A percentile compares a stretch with the other conserved stretches of the same genome.
These are phyloP conservation scores for Calonectria leucothoes DNA, from an alignment of 2,329 filamentous ascomycete species.

Conservation along the genomic window DNA sequence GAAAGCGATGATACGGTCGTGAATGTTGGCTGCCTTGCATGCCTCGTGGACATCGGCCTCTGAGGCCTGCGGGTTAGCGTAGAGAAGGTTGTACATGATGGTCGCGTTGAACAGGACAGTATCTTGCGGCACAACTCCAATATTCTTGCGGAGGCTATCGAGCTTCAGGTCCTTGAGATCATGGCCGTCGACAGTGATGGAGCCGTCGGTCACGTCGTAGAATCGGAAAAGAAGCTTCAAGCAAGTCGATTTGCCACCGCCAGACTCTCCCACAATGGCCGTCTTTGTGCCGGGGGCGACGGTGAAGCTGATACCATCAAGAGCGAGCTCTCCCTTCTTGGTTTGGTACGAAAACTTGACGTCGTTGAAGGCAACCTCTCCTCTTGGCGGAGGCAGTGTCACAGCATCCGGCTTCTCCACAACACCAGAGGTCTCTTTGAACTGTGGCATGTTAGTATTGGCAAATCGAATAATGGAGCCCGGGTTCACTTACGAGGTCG, in stretches of 20 bases:
- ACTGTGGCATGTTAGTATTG: conserved; percentile 42
- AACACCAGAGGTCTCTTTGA: conserved; percentile 57
- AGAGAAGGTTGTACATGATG: conserved; percentile 66
- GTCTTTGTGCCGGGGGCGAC: conserved; percentile 58
- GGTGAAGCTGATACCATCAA: conserved; percentile 55
- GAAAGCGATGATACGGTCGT: conserved; percentile 65
- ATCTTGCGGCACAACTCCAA: conserved; percentile 59
- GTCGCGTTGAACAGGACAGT: conserved; percentile 64
- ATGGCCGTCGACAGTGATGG: conserved; percentile 58
- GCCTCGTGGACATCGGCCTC: conserved; percentile 63
- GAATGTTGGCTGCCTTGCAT: conserved; percentile 65
- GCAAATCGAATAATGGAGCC: rapidly evolving
- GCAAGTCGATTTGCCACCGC: conserved; percentile 61
- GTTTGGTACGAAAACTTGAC: conserved; percentile 58
- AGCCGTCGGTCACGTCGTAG: conserved; percentile 60
- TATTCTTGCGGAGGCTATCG: conserved; percentile 52
- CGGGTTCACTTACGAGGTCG: conserved; percentile 49
- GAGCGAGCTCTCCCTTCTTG: conserved; percentile 49
- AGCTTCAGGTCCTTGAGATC: conserved; percentile 57
- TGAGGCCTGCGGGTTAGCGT: conserved; percentile 60
- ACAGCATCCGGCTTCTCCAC: conserved; percentile 55
- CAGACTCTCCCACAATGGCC: conserved; percentile 59
- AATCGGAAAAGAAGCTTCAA: conserved; percentile 63
- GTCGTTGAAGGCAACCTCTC: conserved; percentile 55
- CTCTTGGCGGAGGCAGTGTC: conserved; percentile 44